Percentiles rank a stretch among this genome's conserved stretches.
These are phyloP conservation scores for Saccharomyces paradoxus DNA, from an alignment of 805 yeast genomes.

Conservation along the genomic window DNA sequence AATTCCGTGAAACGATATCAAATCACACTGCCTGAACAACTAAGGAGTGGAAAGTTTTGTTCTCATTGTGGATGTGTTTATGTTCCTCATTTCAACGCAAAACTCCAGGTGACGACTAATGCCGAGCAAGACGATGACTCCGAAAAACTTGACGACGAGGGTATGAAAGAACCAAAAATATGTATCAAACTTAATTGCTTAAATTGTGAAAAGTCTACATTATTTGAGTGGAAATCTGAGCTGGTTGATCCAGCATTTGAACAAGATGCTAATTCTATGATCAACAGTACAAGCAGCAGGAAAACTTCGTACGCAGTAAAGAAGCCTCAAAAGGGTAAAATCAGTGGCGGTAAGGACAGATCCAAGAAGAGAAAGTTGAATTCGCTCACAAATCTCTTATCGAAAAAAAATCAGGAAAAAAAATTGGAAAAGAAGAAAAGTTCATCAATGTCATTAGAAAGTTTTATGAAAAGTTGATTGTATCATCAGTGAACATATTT, in stretches of 20 bases:
- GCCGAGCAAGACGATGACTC: neutral
- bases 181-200: neutral
- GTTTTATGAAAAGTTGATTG: constrained; percentile 35
- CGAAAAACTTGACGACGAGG: neutral
- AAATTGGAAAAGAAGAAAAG: constrained; percentile 25
- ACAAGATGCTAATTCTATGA: neutral
- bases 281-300: neutral
- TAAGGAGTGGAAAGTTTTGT: constrained; percentile 23
- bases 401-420: constrained; percentile 35
- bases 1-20: constrained; percentile 25
- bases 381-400: constrained; percentile 36
- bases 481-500: neutral
- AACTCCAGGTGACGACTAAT: neutral
- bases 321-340: constrained; percentile 5
- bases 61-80: constrained; percentile 25
- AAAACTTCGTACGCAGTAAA: neutral
- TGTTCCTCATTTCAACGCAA: constrained; percentile 24
- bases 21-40: constrained; percentile 16
- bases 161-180: neutral
- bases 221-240: neutral
- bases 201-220: neutral
- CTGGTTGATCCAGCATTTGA: neutral
- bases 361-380: constrained; percentile 42
- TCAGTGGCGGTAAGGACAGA: constrained; percentile 31
- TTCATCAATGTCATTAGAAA: constrained; percentile 39